Percentiles rank a stretch among this genome's conserved stretches.
phyloP scores from a whole-genome alignment of 2,329 filamentous ascomycete genomes.

The Exserohilum rostratum region DNA sequence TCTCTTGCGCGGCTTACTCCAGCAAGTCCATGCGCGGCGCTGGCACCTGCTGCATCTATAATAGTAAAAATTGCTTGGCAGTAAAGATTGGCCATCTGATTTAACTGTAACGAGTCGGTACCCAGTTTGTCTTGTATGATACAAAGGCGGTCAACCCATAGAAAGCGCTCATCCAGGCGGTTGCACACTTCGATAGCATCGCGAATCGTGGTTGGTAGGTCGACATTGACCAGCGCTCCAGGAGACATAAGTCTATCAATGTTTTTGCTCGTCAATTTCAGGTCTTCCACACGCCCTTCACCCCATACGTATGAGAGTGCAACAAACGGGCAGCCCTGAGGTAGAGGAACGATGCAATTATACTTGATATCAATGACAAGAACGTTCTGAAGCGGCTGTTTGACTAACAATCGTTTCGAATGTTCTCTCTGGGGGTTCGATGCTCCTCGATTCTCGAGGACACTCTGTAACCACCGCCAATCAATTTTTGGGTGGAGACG shows the following conservation, averaged over 20 bases:
- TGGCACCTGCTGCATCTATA: conserved; percentile 1
- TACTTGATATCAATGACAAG: conserved; percentile 7
- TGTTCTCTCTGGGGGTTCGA: too few relatives aligned
- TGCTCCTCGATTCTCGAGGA: neutral
- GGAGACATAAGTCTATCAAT: neutral
- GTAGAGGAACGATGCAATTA: neutral
- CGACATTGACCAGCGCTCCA: neutral
- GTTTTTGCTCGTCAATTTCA: neutral
- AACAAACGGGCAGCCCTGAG: neutral
- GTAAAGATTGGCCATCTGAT: conserved; percentile 17
- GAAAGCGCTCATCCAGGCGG: neutral
- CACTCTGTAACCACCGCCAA: neutral
- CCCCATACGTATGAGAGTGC: conserved; percentile 13
- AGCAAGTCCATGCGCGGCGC: conserved; percentile 4
- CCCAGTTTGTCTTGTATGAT: conserved; percentile 8
- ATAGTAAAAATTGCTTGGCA: conserved; percentile 5
- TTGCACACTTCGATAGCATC: conserved; percentile 8
- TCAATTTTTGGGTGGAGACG: neutral
- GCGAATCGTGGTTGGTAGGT: neutral
- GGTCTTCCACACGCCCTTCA: neutral
- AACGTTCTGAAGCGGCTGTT: neutral
- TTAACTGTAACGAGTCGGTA: neutral
- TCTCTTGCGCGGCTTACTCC: conserved; percentile 6
- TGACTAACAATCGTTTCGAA: neutral
- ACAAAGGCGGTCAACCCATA: conserved; percentile 13